Base-by-base conservation (phyloP, 352 stramenopile species). In the Pythium plurisporium region DNA sequence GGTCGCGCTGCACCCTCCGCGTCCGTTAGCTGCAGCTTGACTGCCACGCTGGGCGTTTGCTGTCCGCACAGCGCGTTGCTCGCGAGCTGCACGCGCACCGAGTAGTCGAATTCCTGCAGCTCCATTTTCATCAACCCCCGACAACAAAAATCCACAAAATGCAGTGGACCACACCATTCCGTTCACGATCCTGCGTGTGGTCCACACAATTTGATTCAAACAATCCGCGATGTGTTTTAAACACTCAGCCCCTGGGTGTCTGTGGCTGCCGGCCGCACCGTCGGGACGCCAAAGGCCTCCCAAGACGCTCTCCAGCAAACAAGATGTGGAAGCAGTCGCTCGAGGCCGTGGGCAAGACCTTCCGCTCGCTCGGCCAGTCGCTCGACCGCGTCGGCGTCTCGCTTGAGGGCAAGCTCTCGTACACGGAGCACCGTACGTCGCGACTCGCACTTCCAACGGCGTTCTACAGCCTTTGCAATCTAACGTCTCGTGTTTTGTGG, bases 341-440 rank as follows among this genome's bases (percentile, higher is more conserved):
- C 50, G 73, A 91, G 62, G 74, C 70, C 58, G 72, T 88, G 55
- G 86, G 87, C 66, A 94, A 93, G 64, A 82, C 70, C 64, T 80
- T 95, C 67, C 86, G 87, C 55, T 86, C 86, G 25, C 61, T 94
- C 41, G 87, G 87, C 40, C 80, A 93, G 67, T 87, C 79, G 58
- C 73, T 96, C 37, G 87, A 96, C 79, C 77, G 85, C 55, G 76
- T 91, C 58, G 87, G 87, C 62, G 79, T 94, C 62, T 78, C 72
- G 38, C 78, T 94, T 30, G 82, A 94, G 69, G 82, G 82, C 5
- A 76, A 72, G 51, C 65, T 92, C 62, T 76, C 78, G 43, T 96
- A 94, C 76, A 95, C 79, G 46, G 87, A 96, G 70, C 83, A 92
- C 70, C 68, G 86, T 96, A 87, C 64, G 85, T 86, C n/a, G 44